These are phyloP conservation scores for Candida sanyaensis DNA, from an alignment of 1,139 yeast species.

Conservation along the genomic window DNA sequence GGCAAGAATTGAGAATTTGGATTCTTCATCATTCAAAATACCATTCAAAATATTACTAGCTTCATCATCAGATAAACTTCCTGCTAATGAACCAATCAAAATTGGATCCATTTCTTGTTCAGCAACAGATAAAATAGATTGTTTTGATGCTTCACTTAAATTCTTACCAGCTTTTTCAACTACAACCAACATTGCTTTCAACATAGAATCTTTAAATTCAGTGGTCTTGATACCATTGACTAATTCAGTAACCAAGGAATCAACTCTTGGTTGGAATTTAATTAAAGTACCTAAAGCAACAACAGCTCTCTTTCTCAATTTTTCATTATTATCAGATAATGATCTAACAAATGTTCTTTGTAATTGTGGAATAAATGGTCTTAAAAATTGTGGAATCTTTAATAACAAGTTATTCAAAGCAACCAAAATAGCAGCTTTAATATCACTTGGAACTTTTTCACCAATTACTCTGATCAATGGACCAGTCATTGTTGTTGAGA, in stretches of 20 bases:
- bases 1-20: constrained; percentile 68
- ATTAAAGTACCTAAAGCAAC: constrained; percentile 85
- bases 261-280: constrained; percentile 90
- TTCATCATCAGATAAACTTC: constrained; percentile 65
- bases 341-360: constrained; percentile 97
- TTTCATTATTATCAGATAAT: constrained; percentile 73
- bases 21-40: constrained; percentile 57
- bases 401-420: constrained; percentile 78
- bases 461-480: constrained; percentile 98
- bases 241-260: constrained; percentile 84
- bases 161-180: constrained; percentile 77
- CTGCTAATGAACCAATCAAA: constrained; percentile 74
- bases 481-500: constrained; percentile 93
- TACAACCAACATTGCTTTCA: constrained; percentile 83
- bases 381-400: constrained; percentile 86
- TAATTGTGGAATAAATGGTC: constrained; percentile 96
- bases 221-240: constrained; percentile 71
- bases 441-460: constrained; percentile 87
- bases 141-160: constrained; percentile 73
- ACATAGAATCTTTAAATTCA: constrained; percentile 76
- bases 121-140: constrained; percentile 68
- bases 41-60: constrained; percentile 59
- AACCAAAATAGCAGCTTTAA: constrained; percentile 86
- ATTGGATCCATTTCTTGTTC: constrained; percentile 72
- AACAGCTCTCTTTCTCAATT: constrained; percentile 84